phyloP scores from a whole-genome alignment of 202 grass and related monocot genomes.

The Saccharum hybrid region DNA sequence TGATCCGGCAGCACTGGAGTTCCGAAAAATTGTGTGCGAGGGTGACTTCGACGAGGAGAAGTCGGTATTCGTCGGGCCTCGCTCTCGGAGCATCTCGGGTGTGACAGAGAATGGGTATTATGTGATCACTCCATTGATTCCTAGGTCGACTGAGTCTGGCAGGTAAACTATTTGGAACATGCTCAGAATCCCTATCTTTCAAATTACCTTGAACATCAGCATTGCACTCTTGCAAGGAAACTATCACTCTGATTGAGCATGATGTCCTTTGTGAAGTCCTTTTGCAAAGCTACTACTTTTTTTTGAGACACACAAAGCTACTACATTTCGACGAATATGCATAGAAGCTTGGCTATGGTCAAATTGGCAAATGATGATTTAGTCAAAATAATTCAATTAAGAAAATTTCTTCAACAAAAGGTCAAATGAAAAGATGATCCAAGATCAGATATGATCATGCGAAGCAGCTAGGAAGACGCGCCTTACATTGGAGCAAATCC shows the following conservation, averaged over 20 bases:
- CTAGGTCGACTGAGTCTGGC: conserved; percentile 43
- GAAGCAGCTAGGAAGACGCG: background rate
- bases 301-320: background rate
- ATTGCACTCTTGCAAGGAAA: background rate
- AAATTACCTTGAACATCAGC: conserved; percentile 4
- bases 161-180: conserved; percentile 60
- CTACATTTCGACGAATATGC: background rate
- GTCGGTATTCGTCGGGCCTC: conserved; percentile 76
- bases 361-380: conserved; percentile 13
- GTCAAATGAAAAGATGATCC: background rate
- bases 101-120: conserved; percentile 94
- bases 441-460: background rate
- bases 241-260: background rate
- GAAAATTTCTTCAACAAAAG: background rate
- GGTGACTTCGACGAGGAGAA: conserved; percentile 79
- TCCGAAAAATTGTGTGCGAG: conserved; percentile 75
- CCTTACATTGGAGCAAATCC: background rate
- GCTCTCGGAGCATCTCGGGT: conserved; percentile 92
- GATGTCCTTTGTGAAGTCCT: conserved; percentile 14
- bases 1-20: conserved; percentile 60
- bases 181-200: background rate
- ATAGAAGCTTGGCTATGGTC: background rate
- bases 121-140: conserved; percentile 82
- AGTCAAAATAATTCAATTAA: background rate
- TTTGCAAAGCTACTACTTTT: background rate